phyloP scores from a whole-genome alignment of 768 basidiomycete species.

The Hypsizygus marmoreus region DNA sequence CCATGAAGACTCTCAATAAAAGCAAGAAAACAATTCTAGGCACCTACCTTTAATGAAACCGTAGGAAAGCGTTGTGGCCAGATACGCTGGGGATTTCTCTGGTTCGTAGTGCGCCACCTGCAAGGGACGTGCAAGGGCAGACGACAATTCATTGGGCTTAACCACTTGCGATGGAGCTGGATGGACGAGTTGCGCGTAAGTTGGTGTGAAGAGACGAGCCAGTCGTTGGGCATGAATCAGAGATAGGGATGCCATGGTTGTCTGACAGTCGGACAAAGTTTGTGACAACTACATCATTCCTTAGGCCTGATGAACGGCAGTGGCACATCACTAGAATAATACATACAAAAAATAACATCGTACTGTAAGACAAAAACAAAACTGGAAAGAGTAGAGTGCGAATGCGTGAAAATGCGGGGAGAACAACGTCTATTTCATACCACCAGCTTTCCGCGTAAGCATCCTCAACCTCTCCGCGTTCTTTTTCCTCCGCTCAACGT shows the following conservation, averaged over 20 bases:
- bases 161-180: conserved; percentile 27
- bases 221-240: too few species aligned
- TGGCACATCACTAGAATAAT: too few species aligned
- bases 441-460: conserved; percentile 52
- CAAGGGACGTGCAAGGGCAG: conserved; percentile 27
- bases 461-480: conserved; percentile 73
- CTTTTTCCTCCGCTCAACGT: conserved; percentile 71
- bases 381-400: neutral
- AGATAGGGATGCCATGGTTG: too few species aligned
- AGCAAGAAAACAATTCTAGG: too few species aligned
- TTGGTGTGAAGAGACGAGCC: too few species aligned
- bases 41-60: conserved; percentile 33
- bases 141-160: conserved; percentile 35
- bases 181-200: conserved; percentile 35
- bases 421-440: conserved; percentile 3
- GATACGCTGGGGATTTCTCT: conserved; percentile 20
- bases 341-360: too few species aligned
- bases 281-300: too few species aligned
- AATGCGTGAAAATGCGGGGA: neutral
- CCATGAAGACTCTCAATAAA: too few species aligned
- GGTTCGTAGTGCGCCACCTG: conserved; percentile 30
- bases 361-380: conserved; percentile 1
- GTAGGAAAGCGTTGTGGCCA: conserved; percentile 33
- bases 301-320: too few species aligned
- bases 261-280: too few species aligned